A percentile compares a stretch with the other conserved stretches of the same genome.
phyloP scores from a whole-genome alignment of 306 rosid species.

The Echinosophora koreensis region DNA sequence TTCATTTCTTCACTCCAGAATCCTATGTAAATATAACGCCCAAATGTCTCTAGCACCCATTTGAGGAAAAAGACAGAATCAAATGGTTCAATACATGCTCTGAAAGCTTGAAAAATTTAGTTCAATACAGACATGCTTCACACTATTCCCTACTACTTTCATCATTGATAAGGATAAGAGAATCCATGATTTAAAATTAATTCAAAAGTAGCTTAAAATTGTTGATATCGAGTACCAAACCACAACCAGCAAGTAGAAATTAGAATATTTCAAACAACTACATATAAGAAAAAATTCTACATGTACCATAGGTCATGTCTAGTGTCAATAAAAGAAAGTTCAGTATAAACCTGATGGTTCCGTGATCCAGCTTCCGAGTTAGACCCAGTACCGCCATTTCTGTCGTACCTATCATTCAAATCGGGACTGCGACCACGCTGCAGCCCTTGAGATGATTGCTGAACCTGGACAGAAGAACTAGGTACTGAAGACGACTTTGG shows the following conservation, averaged over 20 bases:
- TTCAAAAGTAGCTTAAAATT: not conserved
- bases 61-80: conserved; percentile 15
- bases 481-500: conserved; percentile 67
- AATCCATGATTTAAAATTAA: conserved; percentile 6
- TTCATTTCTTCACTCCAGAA: conserved; percentile 15
- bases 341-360: conserved; percentile 62
- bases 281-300: not conserved
- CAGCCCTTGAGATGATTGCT: conserved; percentile 70
- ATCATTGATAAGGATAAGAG: not conserved
- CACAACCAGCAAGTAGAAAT: not conserved
- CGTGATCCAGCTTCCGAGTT: conserved; percentile 64
- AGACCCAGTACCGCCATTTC: conserved; percentile 62
- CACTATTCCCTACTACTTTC: too few species aligned
- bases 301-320: not conserved
- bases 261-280: not conserved
- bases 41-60: conserved; percentile 26
- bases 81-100: not conserved
- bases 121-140: too few species aligned
- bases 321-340: not conserved
- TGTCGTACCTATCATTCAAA: conserved; percentile 70
- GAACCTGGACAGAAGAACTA: conserved; percentile 84
- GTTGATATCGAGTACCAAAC: not conserved
- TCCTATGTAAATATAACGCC: not conserved
- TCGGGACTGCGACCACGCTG: conserved; percentile 59
- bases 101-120: too few species aligned